These are phyloP conservation scores for Dioszegia hungarica DNA, from an alignment of 768 basidiomycete species.

Conservation along the genomic window DNA sequence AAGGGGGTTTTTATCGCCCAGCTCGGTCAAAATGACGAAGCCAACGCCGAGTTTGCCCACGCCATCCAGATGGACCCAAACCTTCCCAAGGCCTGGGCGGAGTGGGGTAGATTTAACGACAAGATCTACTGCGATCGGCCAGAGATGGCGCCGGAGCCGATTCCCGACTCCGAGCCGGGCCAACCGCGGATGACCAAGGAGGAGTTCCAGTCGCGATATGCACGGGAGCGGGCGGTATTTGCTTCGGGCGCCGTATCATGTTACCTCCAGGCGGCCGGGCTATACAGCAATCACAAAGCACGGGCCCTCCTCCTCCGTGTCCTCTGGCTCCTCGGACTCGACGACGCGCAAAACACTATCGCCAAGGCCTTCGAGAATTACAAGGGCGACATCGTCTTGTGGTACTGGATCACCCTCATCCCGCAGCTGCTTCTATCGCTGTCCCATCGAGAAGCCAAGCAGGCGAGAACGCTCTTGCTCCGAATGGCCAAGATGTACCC, in stretches of 20 bases:
- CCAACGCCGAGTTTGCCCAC: constrained; percentile 84
- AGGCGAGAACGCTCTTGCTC: constrained; percentile 80
- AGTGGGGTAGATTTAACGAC: constrained; percentile 94
- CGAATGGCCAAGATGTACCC: constrained; percentile 87
- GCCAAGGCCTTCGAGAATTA: constrained; percentile 71
- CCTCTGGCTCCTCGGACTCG: constrained; percentile 92
- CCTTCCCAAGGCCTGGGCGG: constrained; percentile 95
- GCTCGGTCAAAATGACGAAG: constrained; percentile 77
- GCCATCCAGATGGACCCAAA: constrained; percentile 94
- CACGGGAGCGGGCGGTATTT: constrained; percentile 51
- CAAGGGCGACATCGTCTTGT: constrained; percentile 91
- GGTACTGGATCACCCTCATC: constrained; percentile 98
- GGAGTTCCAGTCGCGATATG: constrained; percentile 34
- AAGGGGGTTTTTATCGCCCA: constrained; percentile 98
- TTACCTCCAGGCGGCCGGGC: constrained; percentile 92
- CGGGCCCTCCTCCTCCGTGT: constrained; percentile 85
- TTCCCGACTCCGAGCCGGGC: constrained; percentile 44
- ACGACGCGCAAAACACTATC: constrained; percentile 58
- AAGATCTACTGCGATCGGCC: constrained; percentile 84
- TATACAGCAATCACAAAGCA: constrained; percentile 89
- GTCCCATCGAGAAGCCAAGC: constrained; percentile 85
- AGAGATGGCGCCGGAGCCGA: constrained; percentile 33
- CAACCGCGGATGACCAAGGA: constrained; percentile 38
- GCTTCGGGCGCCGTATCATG: constrained; percentile 93
- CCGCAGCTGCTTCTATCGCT: constrained; percentile 88